phyloP scores from a whole-genome alignment of 192 early-diverging fungal genomes.

The Jimgerdemannia flammicorona region DNA sequence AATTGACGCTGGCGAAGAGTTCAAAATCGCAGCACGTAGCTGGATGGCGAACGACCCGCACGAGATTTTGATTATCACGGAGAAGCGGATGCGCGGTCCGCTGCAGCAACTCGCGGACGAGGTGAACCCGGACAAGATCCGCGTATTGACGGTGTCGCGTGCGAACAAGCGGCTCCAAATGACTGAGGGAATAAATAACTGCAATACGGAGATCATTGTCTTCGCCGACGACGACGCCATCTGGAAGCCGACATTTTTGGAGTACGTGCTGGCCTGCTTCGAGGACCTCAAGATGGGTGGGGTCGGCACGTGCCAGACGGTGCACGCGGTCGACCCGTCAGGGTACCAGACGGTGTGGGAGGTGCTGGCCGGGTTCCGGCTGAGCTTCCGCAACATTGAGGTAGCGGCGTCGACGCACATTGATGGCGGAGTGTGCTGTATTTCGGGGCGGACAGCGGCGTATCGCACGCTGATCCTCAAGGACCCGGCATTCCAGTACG shows the following conservation, averaged over 20 bases:
- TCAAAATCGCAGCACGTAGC: slow-evolving; percentile 48
- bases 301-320: slow-evolving; percentile 53
- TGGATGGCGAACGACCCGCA: slow-evolving; percentile 50
- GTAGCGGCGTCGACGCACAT: slow-evolving; percentile 59
- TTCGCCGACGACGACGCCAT: slow-evolving; percentile 61
- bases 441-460: slow-evolving; percentile 57
- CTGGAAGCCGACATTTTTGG: slow-evolving; percentile 50
- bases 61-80: slow-evolving; percentile 57
- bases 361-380: slow-evolving; percentile 53
- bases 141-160: slow-evolving; percentile 41
- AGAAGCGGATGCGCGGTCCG: slow-evolving; percentile 25
- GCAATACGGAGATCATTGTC: slow-evolving; percentile 47
- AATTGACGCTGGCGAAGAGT: slow-evolving; percentile 60
- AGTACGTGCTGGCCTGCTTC: slow-evolving; percentile 56
- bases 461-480: slow-evolving; percentile 58
- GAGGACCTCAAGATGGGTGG: slow-evolving; percentile 55
- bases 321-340: slow-evolving; percentile 36
- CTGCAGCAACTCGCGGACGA: slow-evolving; percentile 41
- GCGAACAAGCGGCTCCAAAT: slow-evolving; percentile 57
- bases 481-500: slow-evolving; percentile 55
- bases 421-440: slow-evolving; percentile 60
- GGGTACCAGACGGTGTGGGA: slow-evolving; percentile 54
- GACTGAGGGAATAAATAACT: slow-evolving; percentile 50
- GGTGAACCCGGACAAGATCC: slow-evolving; percentile 40
- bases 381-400: slow-evolving; percentile 58